Evolutionary conservation across 2,329 filamentous ascomycete genomes (phyloP), one percentile per base, ranked within the genome.

Genomic region (Hirsutella thompsonii): DNA sequence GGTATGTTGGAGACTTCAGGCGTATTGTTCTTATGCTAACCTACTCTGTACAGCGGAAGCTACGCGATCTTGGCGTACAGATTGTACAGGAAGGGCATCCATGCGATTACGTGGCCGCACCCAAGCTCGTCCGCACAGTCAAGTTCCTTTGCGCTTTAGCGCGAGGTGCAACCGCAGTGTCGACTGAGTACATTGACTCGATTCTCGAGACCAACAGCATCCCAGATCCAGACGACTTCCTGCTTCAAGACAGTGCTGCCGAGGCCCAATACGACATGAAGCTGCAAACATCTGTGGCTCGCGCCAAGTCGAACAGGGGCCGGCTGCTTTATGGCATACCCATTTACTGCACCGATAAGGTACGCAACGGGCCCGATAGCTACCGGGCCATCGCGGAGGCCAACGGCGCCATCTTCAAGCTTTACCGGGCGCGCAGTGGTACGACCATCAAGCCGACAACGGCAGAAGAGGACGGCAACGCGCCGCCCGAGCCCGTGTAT

Each of bases 101-200:
- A 36, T 92, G 86, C 56, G 85, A 90, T 52, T 85, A 94, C 56
- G 74, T 98, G 10, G 88, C 87, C 28, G 90, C 90, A 3, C 92
- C 90, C 1, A 75, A 79, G 34, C 78, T 96, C 46, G 76, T 95
- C 28, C 82, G 92, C 30, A 98, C 92, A 0, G 79, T 86, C 57
- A 98, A 98, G 56, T 98, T 98, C 56, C 79, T 96, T 38, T 83
- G 81, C 46, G 87, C 88, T 11, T 66, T 98, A 21, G 88, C 92
- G 16, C 79, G 78, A 44, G 88, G 84, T 0, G 86, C 88, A 0
- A 72, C 75, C 1, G 75, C 96, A 35, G 73, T 96, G 41, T 79
- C 79, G 36, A 83, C 81, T 1, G 71, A 75, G 8, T 98, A 87
- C 58, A 76, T 98, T 43, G 83, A 90, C 42, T 69, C 75, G 20